Evolutionary conservation across 495 filamentous ascomycete species (phyloP).

Genomic region (Pyrenula massariospora): DNA sequence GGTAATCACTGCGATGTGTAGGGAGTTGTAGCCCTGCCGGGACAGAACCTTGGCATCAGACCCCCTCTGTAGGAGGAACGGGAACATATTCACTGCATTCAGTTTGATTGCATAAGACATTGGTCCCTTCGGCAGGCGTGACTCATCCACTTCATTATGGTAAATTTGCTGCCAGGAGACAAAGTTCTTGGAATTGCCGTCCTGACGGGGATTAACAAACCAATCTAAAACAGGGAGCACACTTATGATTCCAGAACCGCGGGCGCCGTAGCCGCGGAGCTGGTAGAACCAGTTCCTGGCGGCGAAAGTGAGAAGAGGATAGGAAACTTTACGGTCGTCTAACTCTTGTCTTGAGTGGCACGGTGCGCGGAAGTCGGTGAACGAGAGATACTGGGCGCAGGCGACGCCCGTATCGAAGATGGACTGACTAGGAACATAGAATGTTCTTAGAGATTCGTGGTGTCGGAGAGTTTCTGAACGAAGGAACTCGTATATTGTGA

Average conservation of each 20-base stretch:
- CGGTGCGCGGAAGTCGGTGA: background rate
- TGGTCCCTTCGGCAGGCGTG: background rate
- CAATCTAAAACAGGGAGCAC: constrained; percentile 1
- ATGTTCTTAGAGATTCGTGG: background rate
- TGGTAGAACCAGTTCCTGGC: constrained; percentile 1
- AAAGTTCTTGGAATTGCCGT: background rate
- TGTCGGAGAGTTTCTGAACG: constrained; percentile 3
- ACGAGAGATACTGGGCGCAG: background rate
- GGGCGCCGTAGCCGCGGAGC: background rate
- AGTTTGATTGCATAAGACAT: background rate
- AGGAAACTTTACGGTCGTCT: background rate
- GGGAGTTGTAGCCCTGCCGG: background rate
- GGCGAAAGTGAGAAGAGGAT: constrained; percentile 2
- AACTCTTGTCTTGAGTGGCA: background rate
- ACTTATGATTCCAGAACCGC: background rate
- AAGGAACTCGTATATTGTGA: background rate
- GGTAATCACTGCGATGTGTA: background rate
- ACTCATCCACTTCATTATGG: background rate
- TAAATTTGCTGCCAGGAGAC: constrained; percentile 7
- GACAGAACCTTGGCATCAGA: background rate
- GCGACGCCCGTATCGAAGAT: background rate
- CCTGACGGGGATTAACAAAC: background rate
- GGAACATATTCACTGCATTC: background rate
- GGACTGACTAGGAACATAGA: background rate
- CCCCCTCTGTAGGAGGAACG: background rate